Conservation (phyloP, 2,329 filamentous ascomycete genomes). For the Pestalotiopsis sp. region DNA sequence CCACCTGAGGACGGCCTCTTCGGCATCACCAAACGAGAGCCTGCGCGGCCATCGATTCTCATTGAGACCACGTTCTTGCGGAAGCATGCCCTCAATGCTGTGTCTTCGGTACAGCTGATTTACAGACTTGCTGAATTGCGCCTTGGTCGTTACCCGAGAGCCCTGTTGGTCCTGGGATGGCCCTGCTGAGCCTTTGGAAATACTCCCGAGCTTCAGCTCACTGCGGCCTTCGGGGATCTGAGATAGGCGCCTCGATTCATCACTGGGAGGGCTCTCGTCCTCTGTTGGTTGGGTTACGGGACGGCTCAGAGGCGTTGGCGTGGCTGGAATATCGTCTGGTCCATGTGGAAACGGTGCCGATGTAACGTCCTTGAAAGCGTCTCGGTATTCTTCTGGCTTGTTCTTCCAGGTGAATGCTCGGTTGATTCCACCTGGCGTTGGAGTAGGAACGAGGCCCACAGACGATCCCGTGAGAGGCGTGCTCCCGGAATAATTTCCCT, state of each 20-base stretch:
- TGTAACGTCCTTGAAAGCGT: constrained; percentile 40
- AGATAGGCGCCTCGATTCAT: constrained; percentile 23
- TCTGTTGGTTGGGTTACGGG: constrained; percentile 15
- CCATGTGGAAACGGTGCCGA: constrained; percentile 17
- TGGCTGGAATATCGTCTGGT: constrained; percentile 14
- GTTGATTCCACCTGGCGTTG: constrained; percentile 37
- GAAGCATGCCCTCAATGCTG: constrained; percentile 47
- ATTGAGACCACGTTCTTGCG: constrained; percentile 39
- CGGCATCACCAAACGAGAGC: constrained; percentile 75
- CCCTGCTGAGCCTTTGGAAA: constrained; percentile 60
- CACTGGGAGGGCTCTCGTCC: constrained; percentile 16
- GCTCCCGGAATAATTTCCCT: constrained; percentile 36
- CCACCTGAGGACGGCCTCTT: constrained; percentile 75
- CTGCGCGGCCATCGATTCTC: constrained; percentile 71
- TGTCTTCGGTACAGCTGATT: constrained; percentile 63
- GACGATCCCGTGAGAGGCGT: constrained; percentile 41
- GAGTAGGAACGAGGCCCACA: constrained; percentile 35
- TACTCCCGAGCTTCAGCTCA: constrained; percentile 47
- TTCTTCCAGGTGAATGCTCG: constrained; percentile 66
- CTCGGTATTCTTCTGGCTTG: constrained; percentile 62
- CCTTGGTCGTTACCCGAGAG: constrained; percentile 51
- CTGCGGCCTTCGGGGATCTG: constrained; percentile 22
- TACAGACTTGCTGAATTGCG: constrained; percentile 44
- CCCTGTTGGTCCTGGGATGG: constrained; percentile 63
- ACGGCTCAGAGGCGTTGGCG: background rate